Percentiles rank a stretch among this genome's conserved stretches.
These are phyloP conservation scores for Pyrenophora seminiperda DNA, from an alignment of 2,329 filamentous ascomycete species.

Conservation along the genomic window DNA sequence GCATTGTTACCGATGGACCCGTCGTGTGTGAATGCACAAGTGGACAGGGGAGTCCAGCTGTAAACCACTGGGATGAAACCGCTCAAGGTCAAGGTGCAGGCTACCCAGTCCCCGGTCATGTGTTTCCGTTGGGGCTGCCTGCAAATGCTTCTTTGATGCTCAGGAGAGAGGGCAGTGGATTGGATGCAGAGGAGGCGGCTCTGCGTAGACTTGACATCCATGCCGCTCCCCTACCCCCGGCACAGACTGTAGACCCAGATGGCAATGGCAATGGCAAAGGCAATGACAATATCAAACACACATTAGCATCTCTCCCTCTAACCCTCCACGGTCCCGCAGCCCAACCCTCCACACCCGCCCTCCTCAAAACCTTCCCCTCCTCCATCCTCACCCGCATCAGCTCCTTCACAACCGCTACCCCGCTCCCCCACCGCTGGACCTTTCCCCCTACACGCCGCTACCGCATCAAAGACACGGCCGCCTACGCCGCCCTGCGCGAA, in stretches of 20 bases:
- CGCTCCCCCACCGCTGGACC: background rate
- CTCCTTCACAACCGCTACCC: background rate
- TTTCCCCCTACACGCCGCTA: constrained; percentile 1
- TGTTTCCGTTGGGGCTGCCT: background rate
- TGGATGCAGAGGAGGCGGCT: background rate
- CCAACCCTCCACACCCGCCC: background rate
- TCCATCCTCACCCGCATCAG: constrained; percentile 2
- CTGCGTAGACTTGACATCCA: too few relatives aligned
- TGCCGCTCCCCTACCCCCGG: background rate
- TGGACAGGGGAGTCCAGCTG: background rate
- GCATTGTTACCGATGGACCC: background rate
- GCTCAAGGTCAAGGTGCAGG: too few relatives aligned
- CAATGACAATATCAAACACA: too few relatives aligned
- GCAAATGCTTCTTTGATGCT: background rate
- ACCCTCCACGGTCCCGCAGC: background rate
- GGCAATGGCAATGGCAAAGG: too few relatives aligned
- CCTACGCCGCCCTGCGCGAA: background rate
- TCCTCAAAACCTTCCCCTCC: background rate
- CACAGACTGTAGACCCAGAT: background rate
- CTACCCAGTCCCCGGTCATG: background rate
- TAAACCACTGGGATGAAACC: background rate
- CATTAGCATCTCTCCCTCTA: background rate
- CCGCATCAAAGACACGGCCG: background rate
- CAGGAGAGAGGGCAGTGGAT: background rate
- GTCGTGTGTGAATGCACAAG: background rate